Evolutionary conservation across 306 rosid species (phyloP), one percentile per base, ranked within the genome.

Genomic region (Arachis stenosperma): DNA sequence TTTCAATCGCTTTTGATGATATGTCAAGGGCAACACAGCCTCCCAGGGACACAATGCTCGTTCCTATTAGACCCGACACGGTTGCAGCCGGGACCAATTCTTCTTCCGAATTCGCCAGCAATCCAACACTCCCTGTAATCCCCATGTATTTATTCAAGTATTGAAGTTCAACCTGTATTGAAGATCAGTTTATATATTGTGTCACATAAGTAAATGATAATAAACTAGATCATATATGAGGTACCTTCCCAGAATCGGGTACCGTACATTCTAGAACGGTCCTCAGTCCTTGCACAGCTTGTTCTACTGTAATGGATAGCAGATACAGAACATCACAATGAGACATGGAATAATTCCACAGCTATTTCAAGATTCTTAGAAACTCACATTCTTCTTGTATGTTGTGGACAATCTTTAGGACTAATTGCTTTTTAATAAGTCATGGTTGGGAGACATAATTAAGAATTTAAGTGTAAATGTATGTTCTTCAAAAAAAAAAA

Each of bases 161-260:
- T 64, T 86, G 92, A 69, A 88, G 50, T 61, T 86, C 91, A 75
- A 84, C 81, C 96, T 90, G 27, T 22, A 22, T 22, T 22, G 27
- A 22, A 22, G 27, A 22, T 22, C 27, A 22, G 27, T 22, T 22
- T 22, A 22, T 22, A 22, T 22, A 22, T 22, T 22, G 27, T 22
- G 1, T 22, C 27, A 22, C 27, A 22, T 22, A 22, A 22, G 27
- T 22, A 22, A 22, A 22, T 33, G 37, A 33, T 33, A 33, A 33
- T 33, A 33, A 33, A 0, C 37, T 33, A 33, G 37, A 33, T 33
- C 37, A 33, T 33, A 33, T 2, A 33, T 33, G 37, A 4, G 37
- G 56, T 63, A 88, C 92, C 90, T 78, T 81, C 57, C 86, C 96
- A 4, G 88, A 81, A 67, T 83, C 76, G 1, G 92, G 92, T 41